Base-by-base conservation (phyloP, 345 rosid species). In the Salix arbutifolia region DNA sequence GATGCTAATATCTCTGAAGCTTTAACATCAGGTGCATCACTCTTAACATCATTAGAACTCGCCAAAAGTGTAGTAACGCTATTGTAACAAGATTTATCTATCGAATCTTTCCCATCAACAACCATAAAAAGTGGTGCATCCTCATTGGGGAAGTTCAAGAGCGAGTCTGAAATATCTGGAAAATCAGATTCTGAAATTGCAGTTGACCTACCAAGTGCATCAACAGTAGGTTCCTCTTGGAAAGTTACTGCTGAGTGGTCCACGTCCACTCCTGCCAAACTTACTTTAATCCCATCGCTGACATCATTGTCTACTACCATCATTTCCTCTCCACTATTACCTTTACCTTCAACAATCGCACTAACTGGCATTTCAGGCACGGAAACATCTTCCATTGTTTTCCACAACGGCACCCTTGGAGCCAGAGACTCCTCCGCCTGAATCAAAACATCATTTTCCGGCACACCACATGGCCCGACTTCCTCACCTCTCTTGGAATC, bases 351-450 rank as follows among this genome's bases (percentile, higher is more conserved):
- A 35, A 62, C 67, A 71, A 75, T 67, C 18, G 14, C 78, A 82
- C 67, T 52, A 25, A 80, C 33, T 30, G 85, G 84, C 84, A 88
- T 77, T 68, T 78, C 81, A 73, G 87, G 81, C 8, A 72, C 78
- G 8, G 86, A 58, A 60, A 84, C 64, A 58, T 81, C 86, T 83
- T 83, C 84, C 72, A 81, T 75, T 14, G 84, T 79, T 76, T 81
- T 82, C 86, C 89, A 88, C 53, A 86, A 72, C 16, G 86, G 86
- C 77, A 77, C 42, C 67, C 75, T 67, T 23, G 78, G 85, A 8
- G 85, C 74, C 30, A 83, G 72, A 80, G 61, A 76, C 13, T 42
- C 84, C 72, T 76, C 69, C 0, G 74, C 38, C 56, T 70, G 78
- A 77, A 76, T 81, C 8, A 58, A 25, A 53, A 42, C 19, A 66